These are phyloP conservation scores for Kondoa malvinella DNA, from an alignment of 768 basidiomycete species.

Conservation along the genomic window DNA sequence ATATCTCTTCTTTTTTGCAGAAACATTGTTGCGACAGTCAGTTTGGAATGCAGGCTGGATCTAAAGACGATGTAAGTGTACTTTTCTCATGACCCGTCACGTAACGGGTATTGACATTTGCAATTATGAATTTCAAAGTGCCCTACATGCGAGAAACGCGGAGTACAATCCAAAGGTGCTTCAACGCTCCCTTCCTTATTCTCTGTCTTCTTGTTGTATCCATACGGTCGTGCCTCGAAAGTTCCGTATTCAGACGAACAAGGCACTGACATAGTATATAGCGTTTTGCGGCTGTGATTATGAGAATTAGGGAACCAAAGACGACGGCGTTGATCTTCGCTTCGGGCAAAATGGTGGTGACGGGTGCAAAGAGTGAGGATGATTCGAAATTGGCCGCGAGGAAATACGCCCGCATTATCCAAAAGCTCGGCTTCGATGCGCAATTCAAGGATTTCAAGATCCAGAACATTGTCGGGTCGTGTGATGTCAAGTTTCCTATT, in stretches of 20 bases:
- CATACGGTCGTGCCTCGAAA: not conserved
- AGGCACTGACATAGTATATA: no score
- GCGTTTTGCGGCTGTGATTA: conserved; percentile 99
- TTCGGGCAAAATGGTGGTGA: conserved; percentile 99
- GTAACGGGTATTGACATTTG: not conserved
- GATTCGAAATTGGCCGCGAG: conserved; percentile 90
- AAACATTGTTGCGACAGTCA: conserved; percentile 98
- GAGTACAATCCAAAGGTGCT: conserved; percentile 99
- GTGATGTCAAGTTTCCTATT: conserved; percentile 98
- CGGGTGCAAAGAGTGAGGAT: conserved; percentile 97
- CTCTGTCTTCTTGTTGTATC: not conserved
- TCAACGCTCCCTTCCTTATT: conserved; percentile 2
- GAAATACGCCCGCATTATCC: conserved; percentile 97
- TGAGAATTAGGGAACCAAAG: conserved; percentile 99
- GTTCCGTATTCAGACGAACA: no score
- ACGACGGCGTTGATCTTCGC: conserved; percentile 99
- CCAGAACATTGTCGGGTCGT: conserved; percentile 95
- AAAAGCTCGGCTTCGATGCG: conserved; percentile 97
- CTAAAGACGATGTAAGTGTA: conserved; percentile 63
- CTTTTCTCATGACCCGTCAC: not conserved
- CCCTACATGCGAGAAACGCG: conserved; percentile 67
- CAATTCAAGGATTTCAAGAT: conserved; percentile 99
- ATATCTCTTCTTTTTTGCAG: not conserved
- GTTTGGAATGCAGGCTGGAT: conserved; percentile 87
- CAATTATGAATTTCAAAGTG: conserved; percentile 3